These are phyloP conservation scores for Vitrella brassicaformis DNA, from an alignment of 73 alveolate genomes.

Conservation along the genomic window DNA sequence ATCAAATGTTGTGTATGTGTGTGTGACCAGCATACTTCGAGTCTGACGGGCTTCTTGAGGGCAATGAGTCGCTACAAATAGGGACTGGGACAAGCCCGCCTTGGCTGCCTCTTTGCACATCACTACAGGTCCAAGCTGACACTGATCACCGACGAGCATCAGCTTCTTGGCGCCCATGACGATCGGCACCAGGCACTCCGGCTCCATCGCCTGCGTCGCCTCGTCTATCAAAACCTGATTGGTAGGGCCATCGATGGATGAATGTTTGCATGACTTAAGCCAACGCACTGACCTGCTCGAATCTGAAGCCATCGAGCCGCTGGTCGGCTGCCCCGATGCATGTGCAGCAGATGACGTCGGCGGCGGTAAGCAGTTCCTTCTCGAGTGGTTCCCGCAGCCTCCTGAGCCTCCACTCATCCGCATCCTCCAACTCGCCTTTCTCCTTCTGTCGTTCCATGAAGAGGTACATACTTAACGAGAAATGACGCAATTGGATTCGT, in stretches of 20 bases:
- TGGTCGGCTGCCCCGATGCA: constrained; percentile 88
- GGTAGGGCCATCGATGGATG: too few species aligned
- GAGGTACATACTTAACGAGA: too few species aligned
- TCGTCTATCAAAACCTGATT: constrained; percentile 86
- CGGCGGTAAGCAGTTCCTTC: constrained; percentile 64
- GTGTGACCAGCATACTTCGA: too few species aligned
- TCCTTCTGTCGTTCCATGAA: too few species aligned
- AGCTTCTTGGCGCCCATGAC: constrained; percentile 72
- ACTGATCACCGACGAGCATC: constrained; percentile 94
- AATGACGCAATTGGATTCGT: too few species aligned
- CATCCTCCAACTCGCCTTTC: constrained; percentile 60
- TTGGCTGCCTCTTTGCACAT: constrained; percentile 96
- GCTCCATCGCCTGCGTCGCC: constrained; percentile 84
- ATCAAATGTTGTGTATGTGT: too few species aligned
- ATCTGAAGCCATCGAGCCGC: constrained; percentile 72
- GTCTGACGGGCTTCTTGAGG: too few species aligned
- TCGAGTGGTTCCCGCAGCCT: constrained; percentile 78
- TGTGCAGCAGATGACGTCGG: constrained; percentile 90
- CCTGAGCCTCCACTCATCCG: constrained; percentile 64
- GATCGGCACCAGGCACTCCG: constrained; percentile 92
- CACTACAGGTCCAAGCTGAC: constrained; percentile 96
- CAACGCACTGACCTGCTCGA: constrained; percentile 42
- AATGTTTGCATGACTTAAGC: too few species aligned
- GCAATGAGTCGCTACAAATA: too few species aligned
- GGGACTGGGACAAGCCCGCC: constrained; percentile 91